Evolutionary conservation across 192 early-diverging fungal species (phyloP), one percentile per base, ranked within the genome.

Genomic region (Linnemannia exigua): DNA sequence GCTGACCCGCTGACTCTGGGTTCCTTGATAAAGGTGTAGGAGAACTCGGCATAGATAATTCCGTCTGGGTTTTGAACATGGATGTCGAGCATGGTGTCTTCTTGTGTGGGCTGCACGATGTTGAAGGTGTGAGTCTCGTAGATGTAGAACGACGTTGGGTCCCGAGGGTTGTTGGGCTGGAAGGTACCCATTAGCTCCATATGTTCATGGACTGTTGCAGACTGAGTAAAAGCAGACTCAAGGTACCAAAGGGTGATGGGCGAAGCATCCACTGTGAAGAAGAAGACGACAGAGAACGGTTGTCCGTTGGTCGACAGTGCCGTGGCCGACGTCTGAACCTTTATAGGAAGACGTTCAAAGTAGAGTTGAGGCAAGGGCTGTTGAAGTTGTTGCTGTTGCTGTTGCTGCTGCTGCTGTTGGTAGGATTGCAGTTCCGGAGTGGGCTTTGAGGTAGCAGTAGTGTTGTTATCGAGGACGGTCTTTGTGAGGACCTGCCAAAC

Each of bases 101-200:
- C 68, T 16, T 82, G 74, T 19, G 52, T 58, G 37, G 80, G 74
- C 63, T 82, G 80, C 11, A 46, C 74, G 72, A 75, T 46, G 25
- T 44, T 70, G 50, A 82, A 51, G 2, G 37, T 44, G 17, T 76
- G 80, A 7, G 80, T 82, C 44, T 82, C 80, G 38, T 82, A 82
- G 52, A 82, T 72, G 68, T 82, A 82, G 20, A 82, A 76, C 15
- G 80, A 82, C 36, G 69, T 50, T n/a, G 80, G 80, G 47, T 82
- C 74, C 7, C 37, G 28, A 17, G 80, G 31, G 41, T 82, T 46
- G 17, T 76, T 82, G 20, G 80, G 80, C 25, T 75, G 74, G 19
- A 76, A 82, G 28, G 80, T 82, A 1, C 80, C 80, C 80, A 82
- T 82, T 38, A 76, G 68, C n/a, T 82, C 80, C 73, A 82, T 70